phyloP scores from a whole-genome alignment of 2,329 filamentous ascomycete genomes.

The Stromatinia cepivora region DNA sequence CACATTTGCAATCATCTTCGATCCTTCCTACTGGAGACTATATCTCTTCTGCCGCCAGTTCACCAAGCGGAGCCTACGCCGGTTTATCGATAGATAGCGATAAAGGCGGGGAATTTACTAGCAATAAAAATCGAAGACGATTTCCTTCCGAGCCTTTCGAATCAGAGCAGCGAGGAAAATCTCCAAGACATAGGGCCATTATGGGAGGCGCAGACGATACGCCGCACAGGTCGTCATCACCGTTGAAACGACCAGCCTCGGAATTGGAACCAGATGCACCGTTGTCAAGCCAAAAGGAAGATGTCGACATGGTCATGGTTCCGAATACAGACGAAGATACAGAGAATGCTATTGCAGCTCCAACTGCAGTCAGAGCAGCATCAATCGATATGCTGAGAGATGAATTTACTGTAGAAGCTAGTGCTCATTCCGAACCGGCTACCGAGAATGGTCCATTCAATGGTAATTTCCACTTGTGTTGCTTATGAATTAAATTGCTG shows the following conservation, averaged over 20 bases:
- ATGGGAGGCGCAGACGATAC: conserved; percentile 61
- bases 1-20: conserved; percentile 47
- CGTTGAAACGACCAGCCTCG: conserved; percentile 61
- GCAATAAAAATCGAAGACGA: conserved; percentile 34
- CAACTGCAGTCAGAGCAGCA: conserved; percentile 26
- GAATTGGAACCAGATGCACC: conserved; percentile 38
- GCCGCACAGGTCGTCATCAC: conserved; percentile 62
- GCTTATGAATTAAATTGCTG: conserved; percentile 3
- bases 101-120: conserved; percentile 44
- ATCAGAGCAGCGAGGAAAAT: conserved; percentile 46
- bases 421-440: not conserved
- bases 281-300: conserved; percentile 35
- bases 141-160: conserved; percentile 42
- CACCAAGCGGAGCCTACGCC: conserved; percentile 57
- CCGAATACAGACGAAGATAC: conserved; percentile 23
- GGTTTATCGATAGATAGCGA: conserved; percentile 59
- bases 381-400: conserved; percentile 35
- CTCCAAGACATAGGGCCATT: conserved; percentile 55
- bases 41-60: conserved; percentile 57
- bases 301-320: conserved; percentile 41
- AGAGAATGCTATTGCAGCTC: conserved; percentile 24
- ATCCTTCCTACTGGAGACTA: conserved; percentile 51
- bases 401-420: conserved; percentile 21
- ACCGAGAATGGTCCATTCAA: conserved; percentile 21
- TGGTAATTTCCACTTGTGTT: not conserved